Base-by-base conservation (phyloP, 345 rosid genomes). In the Tarenaya hassleriana region DNA sequence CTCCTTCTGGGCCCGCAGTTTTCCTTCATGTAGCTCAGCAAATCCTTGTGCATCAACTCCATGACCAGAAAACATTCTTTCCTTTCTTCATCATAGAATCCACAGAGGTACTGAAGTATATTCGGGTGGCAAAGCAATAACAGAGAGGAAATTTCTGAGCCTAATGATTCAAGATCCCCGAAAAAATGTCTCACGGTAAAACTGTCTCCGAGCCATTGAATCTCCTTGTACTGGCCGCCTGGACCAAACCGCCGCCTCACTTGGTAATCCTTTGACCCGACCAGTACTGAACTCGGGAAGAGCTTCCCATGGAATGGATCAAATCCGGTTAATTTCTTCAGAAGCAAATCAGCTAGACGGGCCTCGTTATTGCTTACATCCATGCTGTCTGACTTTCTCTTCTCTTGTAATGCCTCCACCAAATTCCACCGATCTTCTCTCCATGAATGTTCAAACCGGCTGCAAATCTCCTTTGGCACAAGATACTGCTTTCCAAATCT, bases 391-490 rank as follows among this genome's bases (percentile, higher is more conserved):
- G 64, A 52, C 45, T 51, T 71, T 38, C 68, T 81, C 76, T 76
- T 83, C 65, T 82, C 77, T 73, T 63, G 73, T 11, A 92, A 60
- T 10, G 73, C 68, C 31, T 88, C 96, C 7, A 59, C 64, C n/a
- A 92, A 81, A 54, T 73, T 73, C 95, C 94, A 88, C 31, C 70
- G 62, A 21, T 88, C 98, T 74, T 84, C 96, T 50, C 74, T 77
- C 76, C 85, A 69, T 3, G 88, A 82, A 13, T 58, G 63, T 59
- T 81, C 83, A 10, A 84, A 57, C 16, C 69, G 75, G 56, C 12
- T 61, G 19, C 76, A 73, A 7, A 79, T 50, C 24, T 83, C 83
- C 4, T 34, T 72, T 0, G 86, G 65, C 4, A 81, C 73, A 52
- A 88, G 61, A 59, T 88, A 92, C 67, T 92, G 88, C 67, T 80